phyloP scores from a whole-genome alignment of 345 rosid species.

The Diplotaxis tenuifolia region DNA sequence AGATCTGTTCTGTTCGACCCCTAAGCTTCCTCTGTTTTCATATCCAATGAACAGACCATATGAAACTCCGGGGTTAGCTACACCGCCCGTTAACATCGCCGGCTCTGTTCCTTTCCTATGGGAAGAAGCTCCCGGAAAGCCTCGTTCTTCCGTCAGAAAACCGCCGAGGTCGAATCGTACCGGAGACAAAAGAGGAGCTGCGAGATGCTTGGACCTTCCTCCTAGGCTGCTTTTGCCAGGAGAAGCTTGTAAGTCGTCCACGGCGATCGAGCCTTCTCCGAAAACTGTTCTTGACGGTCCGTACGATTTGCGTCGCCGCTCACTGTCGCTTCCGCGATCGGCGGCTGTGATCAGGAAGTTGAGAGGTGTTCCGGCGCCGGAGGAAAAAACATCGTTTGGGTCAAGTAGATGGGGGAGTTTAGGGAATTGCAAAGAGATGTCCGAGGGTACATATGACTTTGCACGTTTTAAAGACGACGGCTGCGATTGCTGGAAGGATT shows the following conservation, averaged over 20 bases:
- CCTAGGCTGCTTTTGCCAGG: constrained; percentile 50
- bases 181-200: constrained; percentile 26
- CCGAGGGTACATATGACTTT: constrained; percentile 36
- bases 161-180: constrained; percentile 15
- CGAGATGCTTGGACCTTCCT: constrained; percentile 59
- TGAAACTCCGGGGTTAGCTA: constrained; percentile 45
- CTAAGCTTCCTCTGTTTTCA: constrained; percentile 55
- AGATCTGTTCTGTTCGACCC: constrained; percentile 38
- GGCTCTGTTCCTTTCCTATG: constrained; percentile 79
- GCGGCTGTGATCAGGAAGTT: constrained; percentile 38
- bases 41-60: constrained; percentile 41
- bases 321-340: constrained; percentile 32
- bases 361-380: constrained; percentile 35
- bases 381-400: constrained; percentile 37
- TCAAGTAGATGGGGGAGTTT: constrained; percentile 56
- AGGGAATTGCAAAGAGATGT: constrained; percentile 36
- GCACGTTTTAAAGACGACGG: constrained; percentile 1
- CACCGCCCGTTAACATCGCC: constrained; percentile 59
- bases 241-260: constrained; percentile 23
- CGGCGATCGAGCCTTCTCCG: constrained; percentile 48
- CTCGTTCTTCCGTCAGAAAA: constrained; percentile 36
- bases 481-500: not conserved
- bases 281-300: constrained; percentile 16
- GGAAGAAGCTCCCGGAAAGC: constrained; percentile 96
- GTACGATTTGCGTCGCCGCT: constrained; percentile 34